Base-by-base conservation (phyloP, 495 filamentous ascomycete species). In the Penicillium cinerascens region DNA sequence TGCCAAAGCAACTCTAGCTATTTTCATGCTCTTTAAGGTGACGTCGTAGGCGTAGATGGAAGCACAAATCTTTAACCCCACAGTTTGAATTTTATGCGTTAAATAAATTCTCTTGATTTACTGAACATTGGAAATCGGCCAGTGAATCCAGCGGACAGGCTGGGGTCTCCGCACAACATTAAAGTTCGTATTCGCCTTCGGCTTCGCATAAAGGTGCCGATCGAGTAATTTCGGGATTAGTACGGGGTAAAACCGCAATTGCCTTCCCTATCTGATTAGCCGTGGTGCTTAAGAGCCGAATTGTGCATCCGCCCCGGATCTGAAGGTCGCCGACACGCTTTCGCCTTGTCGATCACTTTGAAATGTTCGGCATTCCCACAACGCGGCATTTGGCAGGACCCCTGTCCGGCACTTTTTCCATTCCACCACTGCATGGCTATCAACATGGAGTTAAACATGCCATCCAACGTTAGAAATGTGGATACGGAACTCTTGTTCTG, bases 131-230 rank as follows among this genome's bases (percentile, higher is more conserved):
- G n/a, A 23, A 23, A 23, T 23, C 22, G 22, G 22, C 22, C 3
- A 23, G 6, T 23, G 22, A 23, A 2, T 23, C 22, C 22, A 23
- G 22, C 22, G 22, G 22, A 2, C 26, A 29, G 9, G 26, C 26
- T 7, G 26, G 9, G 22, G 23, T 23, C 9, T 49, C 7, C 20
- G 37, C 37, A 49, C 39, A 49, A 20, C 16, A 15, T 33, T 13
- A 21, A 42, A 9, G 16, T 10, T 41, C 17, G 10, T 36, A 38
- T 8, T 42, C 40, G 40, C 1, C 6, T 26, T 49, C 47, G 47
- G 47, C 44, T 49, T 58, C 55, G 49, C 49, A 53, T 37, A 49
- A 43, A 43, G 29, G 44, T 48, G 2, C 2, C 10, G 22, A 48
- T 47, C 10, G 20, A 36, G 36, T 26, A 10, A 44, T 16, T 1